phyloP scores from a whole-genome alignment of 306 rosid genomes.

The Ormosia semicastrata region DNA sequence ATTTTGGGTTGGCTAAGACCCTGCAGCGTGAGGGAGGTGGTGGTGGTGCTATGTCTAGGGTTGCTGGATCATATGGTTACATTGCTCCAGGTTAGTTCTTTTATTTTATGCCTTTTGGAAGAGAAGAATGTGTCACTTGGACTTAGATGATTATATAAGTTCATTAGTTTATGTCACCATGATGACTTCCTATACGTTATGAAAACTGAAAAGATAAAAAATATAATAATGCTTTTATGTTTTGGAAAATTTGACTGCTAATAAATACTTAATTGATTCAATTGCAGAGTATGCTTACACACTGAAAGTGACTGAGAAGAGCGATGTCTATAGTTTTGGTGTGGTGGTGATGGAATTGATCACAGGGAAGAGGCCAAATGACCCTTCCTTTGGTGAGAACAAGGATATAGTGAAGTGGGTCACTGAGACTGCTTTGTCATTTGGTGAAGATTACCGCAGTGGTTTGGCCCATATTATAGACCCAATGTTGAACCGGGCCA shows the following conservation, averaged over 20 bases:
- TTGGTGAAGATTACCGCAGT: background rate
- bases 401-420: conserved; percentile 80
- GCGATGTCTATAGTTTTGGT: conserved; percentile 85
- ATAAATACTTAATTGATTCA: background rate
- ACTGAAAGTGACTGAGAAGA: conserved; percentile 69
- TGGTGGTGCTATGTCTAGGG: conserved; percentile 46
- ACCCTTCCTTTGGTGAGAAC: conserved; percentile 63
- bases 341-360: conserved; percentile 74
- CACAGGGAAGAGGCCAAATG: conserved; percentile 79
- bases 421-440: conserved; percentile 40
- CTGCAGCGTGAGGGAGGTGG: conserved; percentile 35
- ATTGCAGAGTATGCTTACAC: conserved; percentile 67
- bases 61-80: conserved; percentile 89
- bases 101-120: background rate
- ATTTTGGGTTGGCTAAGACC: conserved; percentile 80
- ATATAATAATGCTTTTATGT: background rate
- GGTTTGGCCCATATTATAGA: conserved; percentile 42
- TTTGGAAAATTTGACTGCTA: background rate
- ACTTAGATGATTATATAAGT: background rate
- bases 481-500: conserved; percentile 35
- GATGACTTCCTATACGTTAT: background rate
- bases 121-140: too few species aligned
- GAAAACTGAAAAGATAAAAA: background rate
- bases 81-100: conserved; percentile 73
- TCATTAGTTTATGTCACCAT: background rate